Conservation (phyloP, 2,329 filamentous ascomycete species). For the Penicillium brasilianum region DNA sequence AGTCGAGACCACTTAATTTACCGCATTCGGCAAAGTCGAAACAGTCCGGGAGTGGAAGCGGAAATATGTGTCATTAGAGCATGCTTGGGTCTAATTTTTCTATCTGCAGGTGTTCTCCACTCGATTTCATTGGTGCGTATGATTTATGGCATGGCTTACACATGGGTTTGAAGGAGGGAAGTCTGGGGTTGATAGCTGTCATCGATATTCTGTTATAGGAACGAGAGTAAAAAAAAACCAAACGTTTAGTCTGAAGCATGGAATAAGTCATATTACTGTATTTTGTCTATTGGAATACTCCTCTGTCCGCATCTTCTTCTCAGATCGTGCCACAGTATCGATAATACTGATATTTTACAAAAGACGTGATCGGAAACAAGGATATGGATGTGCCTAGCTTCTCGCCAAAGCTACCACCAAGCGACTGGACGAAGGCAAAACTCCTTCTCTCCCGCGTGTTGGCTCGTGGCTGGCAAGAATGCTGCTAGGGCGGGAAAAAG, state of each 20-base stretch:
- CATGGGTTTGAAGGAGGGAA: background rate
- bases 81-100: background rate
- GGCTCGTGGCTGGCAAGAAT: background rate
- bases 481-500: background rate
- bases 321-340: background rate
- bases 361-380: background rate
- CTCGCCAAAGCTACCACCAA: background rate
- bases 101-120: background rate
- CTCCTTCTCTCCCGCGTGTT: background rate
- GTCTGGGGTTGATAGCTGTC: background rate
- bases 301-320: background rate
- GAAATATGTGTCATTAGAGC: background rate
- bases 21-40: slow-evolving; percentile 8
- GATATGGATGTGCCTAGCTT: background rate
- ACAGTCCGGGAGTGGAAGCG: background rate
- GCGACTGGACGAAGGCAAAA: background rate
- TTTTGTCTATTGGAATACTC: background rate
- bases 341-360: background rate
- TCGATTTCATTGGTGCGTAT: background rate
- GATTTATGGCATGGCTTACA: background rate
- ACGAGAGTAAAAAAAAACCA: background rate
- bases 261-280: background rate
- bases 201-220: background rate
- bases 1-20: slow-evolving; percentile 2
- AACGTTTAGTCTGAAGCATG: no score